These are phyloP conservation scores for Suhomyces prunicola DNA, from an alignment of 805 yeast genomes.

Conservation along the genomic window DNA sequence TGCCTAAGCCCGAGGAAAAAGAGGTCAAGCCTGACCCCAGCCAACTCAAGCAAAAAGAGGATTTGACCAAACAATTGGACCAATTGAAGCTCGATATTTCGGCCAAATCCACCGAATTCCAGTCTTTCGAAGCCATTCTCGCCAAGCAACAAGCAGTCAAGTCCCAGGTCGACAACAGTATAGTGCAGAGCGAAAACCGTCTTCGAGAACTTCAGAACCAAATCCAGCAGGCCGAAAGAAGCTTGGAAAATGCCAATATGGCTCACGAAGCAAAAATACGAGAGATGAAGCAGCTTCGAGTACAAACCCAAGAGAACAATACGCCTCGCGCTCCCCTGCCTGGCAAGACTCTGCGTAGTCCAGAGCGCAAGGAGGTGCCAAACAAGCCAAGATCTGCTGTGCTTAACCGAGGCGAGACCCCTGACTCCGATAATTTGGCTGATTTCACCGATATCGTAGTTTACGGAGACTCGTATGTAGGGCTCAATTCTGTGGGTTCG, in stretches of 20 bases:
- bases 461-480: slow-evolving; percentile 27
- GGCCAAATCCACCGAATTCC: slow-evolving; percentile 14
- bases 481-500: slow-evolving; percentile 5
- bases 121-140: slow-evolving; percentile 14
- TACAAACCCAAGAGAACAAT: not conserved
- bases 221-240: slow-evolving; percentile 14
- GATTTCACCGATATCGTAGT: slow-evolving; percentile 37
- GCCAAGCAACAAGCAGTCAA: slow-evolving; percentile 19
- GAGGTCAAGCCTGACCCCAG: not conserved
- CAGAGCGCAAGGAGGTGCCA: not conserved
- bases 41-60: not conserved
- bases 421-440: slow-evolving; percentile 22
- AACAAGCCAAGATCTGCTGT: not conserved
- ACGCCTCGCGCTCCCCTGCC: not conserved
- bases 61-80: slow-evolving; percentile 6
- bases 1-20: not conserved
- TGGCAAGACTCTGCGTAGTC: not conserved
- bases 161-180: slow-evolving; percentile 21
- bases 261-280: slow-evolving; percentile 6
- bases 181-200: slow-evolving; percentile 17
- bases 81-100: slow-evolving; percentile 18
- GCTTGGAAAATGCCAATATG: slow-evolving; percentile 7
- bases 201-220: not conserved
- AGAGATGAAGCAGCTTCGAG: slow-evolving; percentile 4
- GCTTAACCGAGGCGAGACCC: not conserved